phyloP scores from a whole-genome alignment of 768 basidiomycete genomes.

The Polyporus arcularius region DNA sequence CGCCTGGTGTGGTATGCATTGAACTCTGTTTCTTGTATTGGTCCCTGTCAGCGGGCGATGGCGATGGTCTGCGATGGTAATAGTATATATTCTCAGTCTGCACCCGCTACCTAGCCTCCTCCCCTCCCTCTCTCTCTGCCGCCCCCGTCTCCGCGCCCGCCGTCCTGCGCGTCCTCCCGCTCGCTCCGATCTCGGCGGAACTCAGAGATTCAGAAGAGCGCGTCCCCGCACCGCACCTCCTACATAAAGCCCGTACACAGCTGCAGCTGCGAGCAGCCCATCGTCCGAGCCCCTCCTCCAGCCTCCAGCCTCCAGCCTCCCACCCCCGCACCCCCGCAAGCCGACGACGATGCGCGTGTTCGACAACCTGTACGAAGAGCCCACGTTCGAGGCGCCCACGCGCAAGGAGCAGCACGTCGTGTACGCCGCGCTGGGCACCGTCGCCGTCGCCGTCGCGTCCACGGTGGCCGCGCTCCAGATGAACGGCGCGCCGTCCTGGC shows the following conservation, averaged over 20 bases:
- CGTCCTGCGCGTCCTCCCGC: neutral
- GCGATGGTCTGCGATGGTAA: too few species aligned
- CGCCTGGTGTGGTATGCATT: too few species aligned
- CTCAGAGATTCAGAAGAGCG: neutral
- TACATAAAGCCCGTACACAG: too few species aligned
- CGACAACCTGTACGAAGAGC: conserved; percentile 18
- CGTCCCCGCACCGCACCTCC: neutral
- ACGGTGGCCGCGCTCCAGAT: conserved; percentile 18
- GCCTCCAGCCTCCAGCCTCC: neutral
- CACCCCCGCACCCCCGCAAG: neutral
- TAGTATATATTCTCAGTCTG: too few species aligned
- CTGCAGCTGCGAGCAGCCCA: too few species aligned
- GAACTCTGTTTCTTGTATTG: too few species aligned
- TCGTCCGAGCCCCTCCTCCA: neutral
- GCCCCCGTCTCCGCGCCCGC: neutral
- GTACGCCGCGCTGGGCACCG: conserved; percentile 17
- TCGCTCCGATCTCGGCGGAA: neutral
- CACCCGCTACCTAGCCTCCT: too few species aligned
- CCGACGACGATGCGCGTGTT: conserved; percentile 13
- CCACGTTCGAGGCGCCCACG: conserved; percentile 15
- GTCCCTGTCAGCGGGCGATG: too few species aligned
- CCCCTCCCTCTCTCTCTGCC: neutral
- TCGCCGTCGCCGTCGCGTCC: conserved; percentile 18
- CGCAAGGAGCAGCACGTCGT: conserved; percentile 13
- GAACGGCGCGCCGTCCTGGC: conserved; percentile 9